Conservation (phyloP, 164 flowering plant species). For the Kingdonia uniflora region DNA sequence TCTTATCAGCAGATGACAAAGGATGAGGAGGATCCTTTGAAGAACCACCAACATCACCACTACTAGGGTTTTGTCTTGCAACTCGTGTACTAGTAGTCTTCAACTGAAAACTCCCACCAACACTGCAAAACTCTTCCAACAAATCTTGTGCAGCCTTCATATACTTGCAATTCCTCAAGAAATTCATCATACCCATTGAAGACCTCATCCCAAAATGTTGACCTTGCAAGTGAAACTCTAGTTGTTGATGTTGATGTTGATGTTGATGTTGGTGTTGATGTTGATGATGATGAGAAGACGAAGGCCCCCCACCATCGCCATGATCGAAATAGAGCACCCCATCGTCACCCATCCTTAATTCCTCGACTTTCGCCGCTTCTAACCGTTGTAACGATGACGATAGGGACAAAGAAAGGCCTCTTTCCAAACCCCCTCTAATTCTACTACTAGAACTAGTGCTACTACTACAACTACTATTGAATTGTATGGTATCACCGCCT, state of each 20-base stretch:
- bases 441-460: not conserved
- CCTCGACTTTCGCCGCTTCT: slow-evolving; percentile 68
- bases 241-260: slow-evolving; percentile 11
- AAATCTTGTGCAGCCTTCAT: slow-evolving; percentile 68
- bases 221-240: slow-evolving; percentile 28
- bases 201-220: slow-evolving; percentile 42
- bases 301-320: slow-evolving; percentile 13
- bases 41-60: slow-evolving; percentile 19
- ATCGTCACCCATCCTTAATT: slow-evolving; percentile 45
- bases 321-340: slow-evolving; percentile 38
- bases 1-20: slow-evolving; percentile 65
- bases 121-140: slow-evolving; percentile 90
- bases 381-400: slow-evolving; percentile 54
- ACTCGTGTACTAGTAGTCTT: slow-evolving; percentile 11
- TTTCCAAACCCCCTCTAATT: slow-evolving; percentile 28
- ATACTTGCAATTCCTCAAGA: slow-evolving; percentile 45
- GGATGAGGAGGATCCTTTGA: slow-evolving; percentile 51
- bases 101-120: slow-evolving; percentile 54
- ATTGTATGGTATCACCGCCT: slow-evolving; percentile 1
- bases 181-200: slow-evolving; percentile 13
- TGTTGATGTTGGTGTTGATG: too few species aligned
- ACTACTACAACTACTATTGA: slow-evolving; percentile 20
- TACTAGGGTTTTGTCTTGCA: slow-evolving; percentile 20
- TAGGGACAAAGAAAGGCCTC: slow-evolving; percentile 63
- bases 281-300: slow-evolving; percentile 8